A percentile compares a stretch with the other conserved stretches of the same genome.
phyloP scores from a whole-genome alignment of 2,329 filamentous ascomycete genomes.

The Exserohilum turcica region DNA sequence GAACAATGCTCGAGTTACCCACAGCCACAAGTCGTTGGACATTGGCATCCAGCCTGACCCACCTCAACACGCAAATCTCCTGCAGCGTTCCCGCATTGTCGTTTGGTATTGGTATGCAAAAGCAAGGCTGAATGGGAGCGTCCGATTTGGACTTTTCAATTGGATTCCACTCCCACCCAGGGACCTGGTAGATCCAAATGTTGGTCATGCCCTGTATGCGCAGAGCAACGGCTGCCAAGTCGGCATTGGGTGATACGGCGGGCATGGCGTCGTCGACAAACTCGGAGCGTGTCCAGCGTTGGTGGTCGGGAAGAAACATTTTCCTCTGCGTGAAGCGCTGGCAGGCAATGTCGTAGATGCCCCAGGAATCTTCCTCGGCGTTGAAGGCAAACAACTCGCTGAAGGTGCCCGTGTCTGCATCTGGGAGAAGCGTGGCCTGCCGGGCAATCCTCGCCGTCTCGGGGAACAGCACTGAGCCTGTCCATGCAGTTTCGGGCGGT shows the following conservation, averaged over 20 bases:
- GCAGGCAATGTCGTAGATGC: slow-evolving; percentile 47
- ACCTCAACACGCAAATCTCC: slow-evolving; percentile 46
- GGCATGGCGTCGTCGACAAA: slow-evolving; percentile 50
- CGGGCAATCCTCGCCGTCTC: slow-evolving; percentile 46
- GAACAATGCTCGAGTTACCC: slow-evolving; percentile 40
- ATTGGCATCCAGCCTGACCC: slow-evolving; percentile 38
- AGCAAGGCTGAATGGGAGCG: slow-evolving; percentile 46
- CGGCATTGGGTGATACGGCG: slow-evolving; percentile 46
- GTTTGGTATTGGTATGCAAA: slow-evolving; percentile 44
- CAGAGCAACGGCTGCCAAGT: slow-evolving; percentile 47
- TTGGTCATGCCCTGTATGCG: slow-evolving; percentile 47
- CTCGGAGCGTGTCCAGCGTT: slow-evolving; percentile 47
- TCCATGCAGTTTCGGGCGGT: slow-evolving; percentile 46
- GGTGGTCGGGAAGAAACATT: slow-evolving; percentile 46
- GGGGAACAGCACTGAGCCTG: slow-evolving; percentile 49
- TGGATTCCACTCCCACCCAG: slow-evolving; percentile 43
- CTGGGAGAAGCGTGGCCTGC: slow-evolving; percentile 48
- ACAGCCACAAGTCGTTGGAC: slow-evolving; percentile 47
- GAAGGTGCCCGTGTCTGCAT: slow-evolving; percentile 45
- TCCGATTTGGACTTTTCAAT: slow-evolving; percentile 31
- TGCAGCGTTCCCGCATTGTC: slow-evolving; percentile 40
- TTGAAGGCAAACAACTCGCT: slow-evolving; percentile 51
- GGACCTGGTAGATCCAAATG: slow-evolving; percentile 48
- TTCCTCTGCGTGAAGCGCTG: slow-evolving; percentile 48
- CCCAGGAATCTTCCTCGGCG: slow-evolving; percentile 48